A percentile compares a stretch with the other conserved stretches of the same genome.
Evolutionary conservation across 1,139 yeast genomes (phyloP).

Genomic region (Taiozyma sp.): DNA sequence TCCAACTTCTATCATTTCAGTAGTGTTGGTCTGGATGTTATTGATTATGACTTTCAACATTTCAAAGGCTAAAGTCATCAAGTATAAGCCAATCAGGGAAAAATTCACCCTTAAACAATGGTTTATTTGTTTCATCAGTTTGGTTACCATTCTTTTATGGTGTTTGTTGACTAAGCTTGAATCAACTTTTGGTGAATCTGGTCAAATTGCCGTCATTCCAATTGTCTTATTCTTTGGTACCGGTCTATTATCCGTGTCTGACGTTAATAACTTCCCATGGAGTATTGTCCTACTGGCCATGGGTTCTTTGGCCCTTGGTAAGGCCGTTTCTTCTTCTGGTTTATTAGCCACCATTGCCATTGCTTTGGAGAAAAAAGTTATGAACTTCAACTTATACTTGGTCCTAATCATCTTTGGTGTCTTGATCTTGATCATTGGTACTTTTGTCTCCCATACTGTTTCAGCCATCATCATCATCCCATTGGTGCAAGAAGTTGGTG

Average conservation of each 20-base stretch:
- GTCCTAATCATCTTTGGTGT: conserved; percentile 62
- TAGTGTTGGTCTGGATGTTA: conserved; percentile 54
- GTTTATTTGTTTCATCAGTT: conserved; percentile 46
- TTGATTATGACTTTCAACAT: conserved; percentile 50
- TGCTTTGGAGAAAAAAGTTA: conserved; percentile 49
- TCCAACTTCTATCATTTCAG: conserved; percentile 54
- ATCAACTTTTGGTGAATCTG: conserved; percentile 61
- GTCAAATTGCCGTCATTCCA: conserved; percentile 64
- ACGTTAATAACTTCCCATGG: conserved; percentile 73
- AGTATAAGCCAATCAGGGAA: conserved; percentile 55
- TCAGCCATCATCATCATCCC: conserved; percentile 72
- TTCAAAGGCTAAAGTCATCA: conserved; percentile 32
- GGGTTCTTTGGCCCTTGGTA: conserved; percentile 77
- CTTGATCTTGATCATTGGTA: conserved; percentile 60
- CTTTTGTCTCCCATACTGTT: conserved; percentile 73
- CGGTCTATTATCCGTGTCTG: conserved; percentile 58
- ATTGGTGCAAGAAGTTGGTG: conserved; percentile 63
- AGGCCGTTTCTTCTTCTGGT: conserved; percentile 69
- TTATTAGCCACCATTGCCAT: conserved; percentile 57
- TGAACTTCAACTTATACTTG: conserved; percentile 51
- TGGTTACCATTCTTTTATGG: conserved; percentile 63
- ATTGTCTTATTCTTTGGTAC: conserved; percentile 65
- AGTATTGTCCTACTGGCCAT: conserved; percentile 68
- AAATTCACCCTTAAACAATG: conserved; percentile 57
- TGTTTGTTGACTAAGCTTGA: conserved; percentile 58